Evolutionary conservation across 352 stramenopile genomes (phyloP).

Genomic region (Stramenopiles sp.): DNA sequence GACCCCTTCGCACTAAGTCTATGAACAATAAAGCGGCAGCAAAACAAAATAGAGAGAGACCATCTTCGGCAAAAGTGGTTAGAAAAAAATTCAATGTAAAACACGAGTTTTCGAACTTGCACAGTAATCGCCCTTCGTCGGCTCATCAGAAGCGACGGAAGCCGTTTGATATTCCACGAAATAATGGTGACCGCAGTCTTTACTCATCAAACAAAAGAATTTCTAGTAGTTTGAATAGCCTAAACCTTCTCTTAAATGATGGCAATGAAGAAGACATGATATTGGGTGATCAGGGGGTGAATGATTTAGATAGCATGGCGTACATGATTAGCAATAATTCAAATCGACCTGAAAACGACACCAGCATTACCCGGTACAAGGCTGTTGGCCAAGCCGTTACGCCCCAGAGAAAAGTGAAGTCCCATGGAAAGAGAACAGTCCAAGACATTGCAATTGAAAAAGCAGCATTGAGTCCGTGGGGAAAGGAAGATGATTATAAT

Average conservation of each 20-base stretch:
- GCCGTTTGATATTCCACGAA: not conserved
- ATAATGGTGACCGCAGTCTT: not conserved
- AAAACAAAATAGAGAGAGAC: not conserved
- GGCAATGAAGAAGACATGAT: not conserved
- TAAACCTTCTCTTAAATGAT: not conserved
- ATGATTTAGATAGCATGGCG: not conserved
- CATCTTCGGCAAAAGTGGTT: not conserved
- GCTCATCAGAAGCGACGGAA: not conserved
- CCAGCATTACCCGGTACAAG: not conserved
- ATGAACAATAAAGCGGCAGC: not conserved
- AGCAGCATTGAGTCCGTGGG: not conserved
- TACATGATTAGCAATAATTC: not conserved
- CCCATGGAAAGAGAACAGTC: not conserved
- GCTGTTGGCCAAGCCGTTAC: not conserved
- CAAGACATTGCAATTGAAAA: not conserved
- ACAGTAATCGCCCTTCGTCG: not conserved
- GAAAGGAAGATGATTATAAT: not conserved
- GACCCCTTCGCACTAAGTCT: not conserved
- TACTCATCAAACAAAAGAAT: not conserved
- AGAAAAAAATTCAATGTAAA: not conserved
- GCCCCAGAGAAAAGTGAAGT: not conserved
- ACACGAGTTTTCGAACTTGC: not conserved
- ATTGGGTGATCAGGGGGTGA: not conserved
- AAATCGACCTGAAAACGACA: not conserved
- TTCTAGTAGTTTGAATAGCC: not conserved